Base-by-base conservation (phyloP, 1,284 basidiomycete species). In the Inonotus hispidus region DNA sequence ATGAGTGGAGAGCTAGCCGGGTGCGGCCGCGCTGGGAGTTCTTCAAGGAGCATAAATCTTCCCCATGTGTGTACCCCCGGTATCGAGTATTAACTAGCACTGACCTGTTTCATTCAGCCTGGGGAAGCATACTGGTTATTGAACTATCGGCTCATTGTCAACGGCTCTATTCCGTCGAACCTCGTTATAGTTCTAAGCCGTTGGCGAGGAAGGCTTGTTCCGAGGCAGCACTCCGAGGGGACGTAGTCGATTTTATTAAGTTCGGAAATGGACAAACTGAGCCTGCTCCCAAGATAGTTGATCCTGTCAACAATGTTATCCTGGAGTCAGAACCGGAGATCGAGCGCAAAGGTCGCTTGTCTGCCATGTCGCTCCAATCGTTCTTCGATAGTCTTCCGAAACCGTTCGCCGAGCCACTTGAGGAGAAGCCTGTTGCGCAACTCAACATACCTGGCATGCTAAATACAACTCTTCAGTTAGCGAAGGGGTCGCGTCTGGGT, bases 311-410 rank as follows among this genome's bases (percentile, higher is more conserved):
- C 19, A 11, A 58, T 21, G 56, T 38, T 13, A 38, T 19, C 8
- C 8, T 50, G 19, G 53, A 45, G 14, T 29, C 13, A 14, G 56
- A 43, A n/a, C 25, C 54, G n/a, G 41, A 35, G 11, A n/a, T 60
- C 10, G 55, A 50, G 2, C 49, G 58, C 14, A 59, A 47, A 25
- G 50, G 59, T 46, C 43, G 41, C 54, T 11, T 66, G 7, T 66
- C 67, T 1, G 67, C 70, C 3, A 69, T 77, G 50, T 73, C 76
- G 0, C 71, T 87, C 0, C 82, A 85, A 63, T 69, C 70, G 0
- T 87, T 83, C 69, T 84, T 78, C 65, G 83, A 85, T 23, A 69
- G 78, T 3, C 75, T 88, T 39, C 83, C 85, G 1, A 75, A 77
- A 53, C 84, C 83, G 1, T 80, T 85, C 56, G 80, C 81, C 0